Base-by-base conservation (phyloP, 495 filamentous ascomycete species). In the Ramalina peruviana region DNA sequence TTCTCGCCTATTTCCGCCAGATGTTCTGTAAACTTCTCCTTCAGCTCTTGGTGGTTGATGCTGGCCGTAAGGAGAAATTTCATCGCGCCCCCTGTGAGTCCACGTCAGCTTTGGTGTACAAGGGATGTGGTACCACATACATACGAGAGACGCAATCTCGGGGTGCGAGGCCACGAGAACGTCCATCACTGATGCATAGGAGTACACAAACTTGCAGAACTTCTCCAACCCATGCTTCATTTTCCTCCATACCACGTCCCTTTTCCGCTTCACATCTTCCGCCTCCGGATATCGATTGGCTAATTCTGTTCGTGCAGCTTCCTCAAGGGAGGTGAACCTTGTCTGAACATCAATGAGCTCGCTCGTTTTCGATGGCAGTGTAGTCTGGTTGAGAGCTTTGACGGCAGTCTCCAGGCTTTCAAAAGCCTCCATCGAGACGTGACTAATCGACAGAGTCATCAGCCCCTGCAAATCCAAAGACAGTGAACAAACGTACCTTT, bases 21-120 rank as follows among this genome's bases (percentile, higher is more conserved):
- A 36, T 47, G 44, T 15, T 47, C 23, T 27, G 30, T 21, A 19
- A 47, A 25, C 30, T 47, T 47, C 17, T 47, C 44, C 17, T 47
- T 47, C 13, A 47, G 21, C 44, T 47, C 44, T 11, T 47, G 44
- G 25, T 47, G 44, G 16, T 47, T 47, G 44, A 47, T 36, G 17
- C 44, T 47, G 5, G 30, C 44, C 12, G 44, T 27, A 33, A 47
- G 20, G 11, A 47, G 27, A 16, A 47, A 47, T 36, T 47, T 47
- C 44, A 47, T 47, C 5, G 44, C 44, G 6, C 44, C 44, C 44
- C 44, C 44, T 47, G 43, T 10, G 36, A 21, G 43, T 12, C n/a
- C 26, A 36, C 15, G 3, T 46, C 26, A 46, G n/a, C 20, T 30
- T 23, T 46, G 19, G n/a, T 10, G 16, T 16, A 16, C 3, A 10